Evolutionary conservation across 495 filamentous ascomycete genomes (phyloP).

Genomic region (Chaetomidium leptoderma): DNA sequence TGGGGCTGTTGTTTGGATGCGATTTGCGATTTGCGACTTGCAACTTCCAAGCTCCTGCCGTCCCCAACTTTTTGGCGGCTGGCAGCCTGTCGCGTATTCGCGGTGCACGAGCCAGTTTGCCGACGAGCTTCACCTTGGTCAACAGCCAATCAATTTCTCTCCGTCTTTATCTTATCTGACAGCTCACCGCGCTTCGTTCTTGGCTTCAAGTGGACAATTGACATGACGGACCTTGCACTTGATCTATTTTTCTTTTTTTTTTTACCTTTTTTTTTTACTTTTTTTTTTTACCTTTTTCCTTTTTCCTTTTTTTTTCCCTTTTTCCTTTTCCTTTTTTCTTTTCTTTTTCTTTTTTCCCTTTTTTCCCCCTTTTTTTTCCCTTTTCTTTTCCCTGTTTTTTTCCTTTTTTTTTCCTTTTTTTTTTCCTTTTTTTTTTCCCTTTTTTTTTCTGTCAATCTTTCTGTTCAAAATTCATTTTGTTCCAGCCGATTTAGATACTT

Average conservation of each 20-base stretch:
- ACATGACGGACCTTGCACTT: too few species aligned
- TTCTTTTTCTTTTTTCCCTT: background rate
- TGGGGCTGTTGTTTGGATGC: background rate
- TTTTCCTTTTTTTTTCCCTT: background rate
- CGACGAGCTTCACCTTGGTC: background rate
- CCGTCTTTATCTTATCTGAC: too few species aligned
- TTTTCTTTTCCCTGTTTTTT: background rate
- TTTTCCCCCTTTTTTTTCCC: background rate
- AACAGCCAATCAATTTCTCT: background rate
- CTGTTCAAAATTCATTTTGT: too few species aligned
- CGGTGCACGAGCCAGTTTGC: constrained; percentile 10
- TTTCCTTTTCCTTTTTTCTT: too few species aligned
- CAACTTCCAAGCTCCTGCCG: background rate
- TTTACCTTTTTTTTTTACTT: background rate
- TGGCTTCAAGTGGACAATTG: too few species aligned
- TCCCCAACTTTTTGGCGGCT: constrained; percentile 27
- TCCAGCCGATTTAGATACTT: too few species aligned
- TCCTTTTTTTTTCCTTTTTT: too few species aligned
- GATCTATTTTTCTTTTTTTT: too few species aligned
- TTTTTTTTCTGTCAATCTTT: too few species aligned
- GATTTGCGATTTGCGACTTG: too few species aligned
- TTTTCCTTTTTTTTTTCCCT: too few species aligned
- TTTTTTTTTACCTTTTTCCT: background rate
- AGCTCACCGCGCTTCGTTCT: too few species aligned
- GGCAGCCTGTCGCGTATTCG: constrained; percentile 2